Evolutionary conservation across 2,329 filamentous ascomycete genomes (phyloP), one percentile per base, ranked within the genome.

Genomic region (Verticillium tricorpus): DNA sequence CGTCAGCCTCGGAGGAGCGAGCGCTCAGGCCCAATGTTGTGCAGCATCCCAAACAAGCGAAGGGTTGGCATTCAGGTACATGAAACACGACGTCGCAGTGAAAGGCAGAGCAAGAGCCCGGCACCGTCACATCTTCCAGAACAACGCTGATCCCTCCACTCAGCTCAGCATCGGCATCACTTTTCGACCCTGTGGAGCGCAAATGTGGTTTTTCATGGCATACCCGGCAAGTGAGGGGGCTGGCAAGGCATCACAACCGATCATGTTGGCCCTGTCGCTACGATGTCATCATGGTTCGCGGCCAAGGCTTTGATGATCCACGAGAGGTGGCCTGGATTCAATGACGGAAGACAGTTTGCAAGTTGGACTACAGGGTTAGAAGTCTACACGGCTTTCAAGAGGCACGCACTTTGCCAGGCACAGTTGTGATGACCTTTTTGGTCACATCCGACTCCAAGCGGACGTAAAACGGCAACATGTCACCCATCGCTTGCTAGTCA

Each of bases 21-120:
- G 54, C 25, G 54, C 25, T 56, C 54, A 59, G 54, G 58, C 31
- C 61, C 59, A 63, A 63, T 64, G 67, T 69, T 63, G 63, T 68
- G 67, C 68, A 69, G 68, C 56, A 68, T 60, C 63, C 66, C 67
- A 70, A 70, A 70, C 68, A 71, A 64, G 67, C 61, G 56, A 62
- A 63, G 61, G 62, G 61, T 62, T 60, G 61, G 63, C 64, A 61
- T 64, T 67, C 67, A 68, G 67, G 66, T 64, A 68, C 67, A 67
- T 68, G 67, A 69, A 69, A 69, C 67, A 65, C 66, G 56, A 59
- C 45, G 60, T 25, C 57, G 57, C 34, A 60, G 45, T 19, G 45
- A 50, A 40, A n/a, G 45, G 5, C 56, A 59, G 55, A 56, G 52
- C 56, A 57, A 39, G 60, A 54, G 57, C 5, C 25, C 28, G 19